Percentiles rank a stretch among this genome's conserved stretches.
Evolutionary conservation across 139 green algal species (phyloP).

Genomic region (Picochlorum sp.): DNA sequence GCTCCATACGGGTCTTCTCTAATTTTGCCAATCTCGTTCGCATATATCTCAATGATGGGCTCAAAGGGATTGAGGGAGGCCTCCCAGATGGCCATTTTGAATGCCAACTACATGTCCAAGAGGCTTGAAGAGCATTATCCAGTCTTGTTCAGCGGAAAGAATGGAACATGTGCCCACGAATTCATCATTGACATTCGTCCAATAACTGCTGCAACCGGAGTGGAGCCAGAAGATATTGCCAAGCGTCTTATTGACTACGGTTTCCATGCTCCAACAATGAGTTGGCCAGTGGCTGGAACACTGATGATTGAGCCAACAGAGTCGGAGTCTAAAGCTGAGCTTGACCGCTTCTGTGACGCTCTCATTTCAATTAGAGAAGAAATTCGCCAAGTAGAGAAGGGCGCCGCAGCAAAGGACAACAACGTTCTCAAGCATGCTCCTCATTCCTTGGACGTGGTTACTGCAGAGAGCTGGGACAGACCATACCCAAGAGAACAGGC

Average conservation of each 20-base stretch:
- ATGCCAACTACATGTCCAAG: slow-evolving; percentile 99
- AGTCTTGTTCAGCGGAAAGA: slow-evolving; percentile 76
- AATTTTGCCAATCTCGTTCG: slow-evolving; percentile 97
- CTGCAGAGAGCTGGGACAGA: slow-evolving; percentile 79
- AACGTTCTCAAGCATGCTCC: slow-evolving; percentile 93
- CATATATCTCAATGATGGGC: slow-evolving; percentile 99
- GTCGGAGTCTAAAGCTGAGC: slow-evolving; percentile 79
- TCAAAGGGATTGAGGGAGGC: slow-evolving; percentile 71
- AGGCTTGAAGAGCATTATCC: slow-evolving; percentile 73
- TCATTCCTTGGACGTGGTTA: slow-evolving; percentile 67
- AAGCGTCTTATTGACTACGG: slow-evolving; percentile 99
- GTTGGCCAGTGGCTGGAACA: slow-evolving; percentile 92
- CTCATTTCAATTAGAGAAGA: slow-evolving; percentile 88
- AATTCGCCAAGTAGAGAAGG: slow-evolving; percentile 80
- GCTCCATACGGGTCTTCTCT: slow-evolving; percentile 91
- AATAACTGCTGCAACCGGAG: slow-evolving; percentile 73
- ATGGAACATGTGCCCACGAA: slow-evolving; percentile 96
- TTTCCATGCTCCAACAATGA: slow-evolving; percentile 99
- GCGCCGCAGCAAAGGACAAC: slow-evolving; percentile 55
- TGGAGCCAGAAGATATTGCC: slow-evolving; percentile 91
- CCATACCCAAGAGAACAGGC: slow-evolving; percentile 86
- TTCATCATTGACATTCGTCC: slow-evolving; percentile 96
- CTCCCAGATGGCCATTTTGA: slow-evolving; percentile 80
- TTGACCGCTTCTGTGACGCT: slow-evolving; percentile 90
- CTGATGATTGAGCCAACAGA: slow-evolving; percentile 99